phyloP scores from a whole-genome alignment of 2,329 filamentous ascomycete species.

The Ophiocordyceps camponoti-rufipedis region DNA sequence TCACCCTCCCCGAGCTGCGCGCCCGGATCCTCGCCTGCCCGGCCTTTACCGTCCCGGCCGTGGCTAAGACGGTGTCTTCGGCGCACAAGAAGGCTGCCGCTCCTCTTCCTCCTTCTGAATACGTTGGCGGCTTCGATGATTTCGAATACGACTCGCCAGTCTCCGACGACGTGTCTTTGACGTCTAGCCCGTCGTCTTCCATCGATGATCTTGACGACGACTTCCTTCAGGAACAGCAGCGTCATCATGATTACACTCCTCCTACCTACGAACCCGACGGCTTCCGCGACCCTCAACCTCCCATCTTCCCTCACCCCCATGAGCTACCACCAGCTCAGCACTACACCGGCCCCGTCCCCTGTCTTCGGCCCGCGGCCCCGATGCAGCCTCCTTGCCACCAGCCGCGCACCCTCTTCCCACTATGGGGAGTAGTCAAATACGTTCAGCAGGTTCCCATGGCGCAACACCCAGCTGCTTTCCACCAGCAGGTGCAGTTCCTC shows the following conservation, averaged over 20 bases:
- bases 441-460: constrained; percentile 28
- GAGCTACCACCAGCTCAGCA: constrained; percentile 16
- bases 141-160: constrained; percentile 26
- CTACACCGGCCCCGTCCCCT: constrained; percentile 21
- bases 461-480: constrained; percentile 31
- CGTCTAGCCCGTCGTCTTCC: constrained; percentile 29
- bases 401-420: constrained; percentile 29
- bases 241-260: constrained; percentile 21
- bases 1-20: constrained; percentile 64
- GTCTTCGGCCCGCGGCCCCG: constrained; percentile 12
- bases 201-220: constrained; percentile 33
- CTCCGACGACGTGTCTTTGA: constrained; percentile 37
- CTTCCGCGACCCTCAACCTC: neutral
- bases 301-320: no score
- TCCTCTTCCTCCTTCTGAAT: constrained; percentile 10
- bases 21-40: constrained; percentile 60
- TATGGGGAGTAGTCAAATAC: constrained; percentile 35
- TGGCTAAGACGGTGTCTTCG: constrained; percentile 18
- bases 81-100: constrained; percentile 19
- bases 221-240: constrained; percentile 24
- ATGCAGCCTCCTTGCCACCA: constrained; percentile 16
- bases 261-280: constrained; percentile 2
- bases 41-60: constrained; percentile 41
- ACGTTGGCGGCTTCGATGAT: constrained; percentile 26
- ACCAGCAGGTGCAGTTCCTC: constrained; percentile 33